Conservation (phyloP, 108 stramenopile species). For the Skeletonema costatum region DNA sequence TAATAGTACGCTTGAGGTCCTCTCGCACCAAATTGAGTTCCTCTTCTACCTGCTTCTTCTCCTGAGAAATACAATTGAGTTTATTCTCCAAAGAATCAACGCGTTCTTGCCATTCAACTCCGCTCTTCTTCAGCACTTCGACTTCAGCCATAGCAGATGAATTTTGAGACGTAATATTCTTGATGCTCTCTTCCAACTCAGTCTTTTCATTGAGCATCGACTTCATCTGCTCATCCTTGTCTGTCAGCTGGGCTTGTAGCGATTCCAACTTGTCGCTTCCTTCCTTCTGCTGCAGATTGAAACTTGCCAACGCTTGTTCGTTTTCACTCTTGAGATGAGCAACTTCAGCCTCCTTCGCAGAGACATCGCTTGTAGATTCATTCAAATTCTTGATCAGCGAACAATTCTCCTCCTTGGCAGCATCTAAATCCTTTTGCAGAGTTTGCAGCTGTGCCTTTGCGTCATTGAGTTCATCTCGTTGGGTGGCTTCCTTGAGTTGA, state of each 20-base stretch:
- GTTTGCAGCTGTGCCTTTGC: conserved; percentile 16
- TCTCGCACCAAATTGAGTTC: background rate
- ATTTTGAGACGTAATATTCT: conserved; percentile 14
- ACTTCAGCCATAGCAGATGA: conserved; percentile 21
- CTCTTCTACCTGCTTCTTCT: background rate
- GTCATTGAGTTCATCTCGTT: conserved; percentile 17
- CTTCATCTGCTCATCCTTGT: conserved; percentile 33
- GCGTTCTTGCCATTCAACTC: background rate
- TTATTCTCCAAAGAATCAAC: background rate
- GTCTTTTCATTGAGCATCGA: conserved; percentile 23
- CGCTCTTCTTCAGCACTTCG: conserved; percentile 35
- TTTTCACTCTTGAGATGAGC: conserved; percentile 24
- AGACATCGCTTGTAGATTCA: background rate
- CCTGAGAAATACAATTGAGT: background rate
- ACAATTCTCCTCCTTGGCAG: conserved; percentile 10
- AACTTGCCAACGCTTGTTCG: conserved; percentile 16
- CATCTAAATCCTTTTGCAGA: conserved; percentile 11
- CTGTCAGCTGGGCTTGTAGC: conserved; percentile 23
- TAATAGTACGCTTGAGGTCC: background rate
- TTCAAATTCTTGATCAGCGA: conserved; percentile 28
- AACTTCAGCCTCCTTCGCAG: conserved; percentile 18
- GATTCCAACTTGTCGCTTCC: conserved; percentile 17
- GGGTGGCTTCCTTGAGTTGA: conserved; percentile 11
- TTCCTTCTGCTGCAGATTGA: conserved; percentile 28
- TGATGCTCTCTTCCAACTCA: conserved; percentile 27